Evolutionary conservation across 352 stramenopile species (phyloP).

Genomic region (Phytophthora foliorum): DNA sequence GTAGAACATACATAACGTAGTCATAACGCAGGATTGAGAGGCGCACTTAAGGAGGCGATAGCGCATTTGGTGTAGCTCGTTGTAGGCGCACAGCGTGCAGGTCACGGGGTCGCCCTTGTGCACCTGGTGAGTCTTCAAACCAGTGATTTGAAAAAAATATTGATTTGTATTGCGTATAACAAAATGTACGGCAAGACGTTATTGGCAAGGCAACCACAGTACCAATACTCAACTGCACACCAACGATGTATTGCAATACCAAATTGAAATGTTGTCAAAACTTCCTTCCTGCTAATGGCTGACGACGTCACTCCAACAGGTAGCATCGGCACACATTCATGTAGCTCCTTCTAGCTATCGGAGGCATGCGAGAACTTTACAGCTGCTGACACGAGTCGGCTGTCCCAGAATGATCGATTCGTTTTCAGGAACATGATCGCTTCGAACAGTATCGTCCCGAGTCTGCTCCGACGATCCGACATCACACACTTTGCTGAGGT

Average conservation of each 20-base stretch:
- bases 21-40: not conserved
- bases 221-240: too few relatives aligned
- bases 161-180: too few relatives aligned
- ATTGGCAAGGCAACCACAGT: too few relatives aligned
- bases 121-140: not conserved
- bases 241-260: not conserved
- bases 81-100: not conserved
- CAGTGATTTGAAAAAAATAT: too few relatives aligned
- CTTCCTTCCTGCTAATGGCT: not conserved
- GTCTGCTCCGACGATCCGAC: not conserved
- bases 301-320: too few relatives aligned
- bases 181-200: too few relatives aligned
- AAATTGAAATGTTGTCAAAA: not conserved
- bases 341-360: not conserved
- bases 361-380: not conserved
- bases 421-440: conserved; percentile 5
- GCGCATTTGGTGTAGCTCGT: conserved; percentile 3
- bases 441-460: not conserved
- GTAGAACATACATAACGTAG: not conserved
- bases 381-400: not conserved
- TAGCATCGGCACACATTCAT: not conserved
- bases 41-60: conserved; percentile 1
- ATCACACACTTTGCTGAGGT: conserved; percentile 2
- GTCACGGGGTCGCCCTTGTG: not conserved
- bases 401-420: not conserved